Evolutionary conservation across 2,329 filamentous ascomycete genomes (phyloP), one percentile per base, ranked within the genome.

Genomic region (Teratosphaeriaceae sp.): DNA sequence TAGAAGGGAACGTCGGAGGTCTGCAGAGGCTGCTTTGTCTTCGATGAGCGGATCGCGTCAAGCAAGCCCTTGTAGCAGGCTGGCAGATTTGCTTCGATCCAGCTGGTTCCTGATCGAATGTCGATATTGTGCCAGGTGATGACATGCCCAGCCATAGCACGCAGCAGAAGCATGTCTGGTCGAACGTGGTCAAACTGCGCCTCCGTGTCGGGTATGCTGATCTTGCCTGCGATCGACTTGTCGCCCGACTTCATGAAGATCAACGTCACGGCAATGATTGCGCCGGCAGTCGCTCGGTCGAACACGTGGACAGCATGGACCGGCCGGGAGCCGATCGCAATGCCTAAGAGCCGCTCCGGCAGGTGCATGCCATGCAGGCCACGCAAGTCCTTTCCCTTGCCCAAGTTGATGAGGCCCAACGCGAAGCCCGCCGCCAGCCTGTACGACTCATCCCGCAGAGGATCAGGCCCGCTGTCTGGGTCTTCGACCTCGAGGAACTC

Each of bases 241-340:
- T 98, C 87, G 50, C 94, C 87, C 0, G 90, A 92, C 65, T 97
- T 97, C 87, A 98, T 92, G 64, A 90, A 98, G 23, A 98, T 90
- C 42, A 98, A 75, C 1, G 88, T 80, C 45, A 96, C 75, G 1
- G 92, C 90, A 56, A 97, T 79, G 6, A 94, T 88, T 1, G 92
- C 90, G n/a, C 86, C 92, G 2, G 94, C 86, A 8, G 88, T 92
- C 5, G 90, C 89, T 55, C 90, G 84, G 61, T 98, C 94, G 2
- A 97, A 75, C 8, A 97, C 81, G 57, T 98, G 90, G 19, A 96
- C 88, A 27, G 94, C 75, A 54, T 94, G 84, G 11, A 97, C 88
- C 47, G 89, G 87, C 65, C 95, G 94, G 1, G 85, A 87, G 2
- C 88, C 82, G 3, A 94, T 87, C 9, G 92, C 90, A 40, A 96